Evolutionary conservation across 768 basidiomycete species (phyloP).

Genomic region (Boletus rubropictus): DNA sequence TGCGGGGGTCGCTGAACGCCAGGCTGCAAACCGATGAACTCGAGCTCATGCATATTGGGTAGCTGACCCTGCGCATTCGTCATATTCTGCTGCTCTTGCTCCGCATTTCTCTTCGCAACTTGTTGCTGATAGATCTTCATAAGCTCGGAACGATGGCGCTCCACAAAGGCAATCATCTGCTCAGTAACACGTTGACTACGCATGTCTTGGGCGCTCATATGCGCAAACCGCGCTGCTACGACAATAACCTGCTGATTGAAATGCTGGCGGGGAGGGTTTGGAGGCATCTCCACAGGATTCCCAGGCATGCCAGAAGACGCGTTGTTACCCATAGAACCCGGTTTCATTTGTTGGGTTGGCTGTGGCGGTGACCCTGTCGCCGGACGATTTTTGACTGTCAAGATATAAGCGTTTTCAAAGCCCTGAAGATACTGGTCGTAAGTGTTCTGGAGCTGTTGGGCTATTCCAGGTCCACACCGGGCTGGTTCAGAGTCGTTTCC

Average conservation of each 20-base stretch:
- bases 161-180: constrained; percentile 50
- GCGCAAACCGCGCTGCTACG: constrained; percentile 43
- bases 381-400: constrained; percentile 31
- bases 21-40: constrained; percentile 8
- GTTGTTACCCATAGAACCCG: constrained; percentile 9
- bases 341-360: constrained; percentile 12
- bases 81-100: constrained; percentile 22
- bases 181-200: constrained; percentile 46
- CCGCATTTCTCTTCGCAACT: constrained; percentile 16
- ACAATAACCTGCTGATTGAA: constrained; percentile 35
- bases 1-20: constrained; percentile 16
- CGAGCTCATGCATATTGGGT: constrained; percentile 20
- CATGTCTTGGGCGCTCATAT: constrained; percentile 45
- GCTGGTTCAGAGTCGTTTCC: constrained; percentile 55
- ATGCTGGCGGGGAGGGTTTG: constrained; percentile 8
- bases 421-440: constrained; percentile 52
- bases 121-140: constrained; percentile 27
- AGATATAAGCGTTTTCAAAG: constrained; percentile 54
- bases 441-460: constrained; percentile 51
- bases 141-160: constrained; percentile 40
- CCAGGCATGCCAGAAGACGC: constrained; percentile 7
- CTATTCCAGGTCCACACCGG: constrained; percentile 56
- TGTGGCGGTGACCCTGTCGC: constrained; percentile 9
- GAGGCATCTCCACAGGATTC: constrained; percentile 18
- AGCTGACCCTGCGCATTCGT: constrained; percentile 15